Conservation (phyloP, 768 basidiomycete species). For the Mrakia hoshinonis region DNA sequence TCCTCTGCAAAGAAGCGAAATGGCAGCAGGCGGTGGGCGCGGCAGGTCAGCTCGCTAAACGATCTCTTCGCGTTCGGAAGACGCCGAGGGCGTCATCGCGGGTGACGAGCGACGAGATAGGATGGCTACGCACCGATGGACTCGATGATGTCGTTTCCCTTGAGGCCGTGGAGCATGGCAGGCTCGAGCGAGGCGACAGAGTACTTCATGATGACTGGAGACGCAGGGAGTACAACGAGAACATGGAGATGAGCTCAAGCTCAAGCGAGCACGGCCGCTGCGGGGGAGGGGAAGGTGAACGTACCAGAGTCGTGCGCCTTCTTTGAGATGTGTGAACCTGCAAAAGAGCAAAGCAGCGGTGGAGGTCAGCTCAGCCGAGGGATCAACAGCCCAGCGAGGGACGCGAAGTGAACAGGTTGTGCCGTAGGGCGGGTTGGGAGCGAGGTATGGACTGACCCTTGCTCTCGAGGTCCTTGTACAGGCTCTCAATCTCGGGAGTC, state of each 20-base stretch:
- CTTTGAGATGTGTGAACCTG: constrained; percentile 10
- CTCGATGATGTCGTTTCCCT: constrained; percentile 5
- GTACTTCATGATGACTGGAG: constrained; percentile 20
- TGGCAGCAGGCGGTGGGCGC: too few relatives aligned
- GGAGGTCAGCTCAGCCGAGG: background rate
- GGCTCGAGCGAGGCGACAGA: constrained; percentile 11
- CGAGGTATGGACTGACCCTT: constrained; percentile 2
- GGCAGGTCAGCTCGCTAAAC: too few relatives aligned
- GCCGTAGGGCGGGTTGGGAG: background rate
- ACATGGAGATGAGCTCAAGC: background rate
- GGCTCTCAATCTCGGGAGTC: constrained; percentile 3
- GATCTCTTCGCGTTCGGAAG: too few relatives aligned
- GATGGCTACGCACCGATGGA: constrained; percentile 9
- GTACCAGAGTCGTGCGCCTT: background rate
- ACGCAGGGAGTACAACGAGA: background rate
- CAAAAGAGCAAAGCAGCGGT: background rate
- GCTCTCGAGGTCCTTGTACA: constrained; percentile 12
- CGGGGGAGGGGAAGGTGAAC: background rate
- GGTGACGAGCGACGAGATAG: background rate
- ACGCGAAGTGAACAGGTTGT: background rate
- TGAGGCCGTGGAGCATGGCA: background rate
- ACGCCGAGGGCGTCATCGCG: background rate
- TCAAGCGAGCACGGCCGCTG: too few relatives aligned
- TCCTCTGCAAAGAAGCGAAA: background rate
- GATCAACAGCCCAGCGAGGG: background rate